phyloP scores from a whole-genome alignment of 1,284 basidiomycete genomes.

The Hymenochaete sp. region DNA sequence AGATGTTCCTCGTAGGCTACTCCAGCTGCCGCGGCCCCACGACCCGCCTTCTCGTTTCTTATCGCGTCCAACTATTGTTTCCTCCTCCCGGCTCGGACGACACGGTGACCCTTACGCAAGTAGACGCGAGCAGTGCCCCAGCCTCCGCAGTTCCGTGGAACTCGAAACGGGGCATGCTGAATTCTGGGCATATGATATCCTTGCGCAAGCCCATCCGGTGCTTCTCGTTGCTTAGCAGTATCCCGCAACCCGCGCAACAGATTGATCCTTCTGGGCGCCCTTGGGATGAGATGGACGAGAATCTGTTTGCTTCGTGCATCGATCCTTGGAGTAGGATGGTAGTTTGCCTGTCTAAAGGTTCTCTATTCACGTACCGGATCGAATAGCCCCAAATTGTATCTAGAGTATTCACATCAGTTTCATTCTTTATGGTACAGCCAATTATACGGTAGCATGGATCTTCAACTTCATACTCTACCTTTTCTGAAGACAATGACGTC shows the following conservation, averaged over 20 bases:
- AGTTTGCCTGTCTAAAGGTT: no score
- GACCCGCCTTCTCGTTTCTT: background rate
- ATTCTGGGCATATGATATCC: constrained; percentile 1
- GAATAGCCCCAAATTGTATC: no score
- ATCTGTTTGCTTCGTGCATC: background rate
- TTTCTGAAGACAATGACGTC: no score
- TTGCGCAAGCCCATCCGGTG: background rate
- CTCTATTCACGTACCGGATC: no score
- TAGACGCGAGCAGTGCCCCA: background rate
- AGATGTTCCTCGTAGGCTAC: constrained; percentile 3
- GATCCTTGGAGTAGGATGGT: constrained; percentile 7
- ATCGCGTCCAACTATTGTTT: constrained; percentile 1
- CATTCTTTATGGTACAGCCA: no score
- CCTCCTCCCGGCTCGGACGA: no score
- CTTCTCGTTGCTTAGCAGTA: constrained; percentile 1
- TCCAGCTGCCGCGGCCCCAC: no score
- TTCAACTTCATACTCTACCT: no score
- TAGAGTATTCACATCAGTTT: no score
- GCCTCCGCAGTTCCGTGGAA: constrained; percentile 2
- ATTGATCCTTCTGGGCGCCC: background rate
- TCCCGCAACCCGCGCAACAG: background rate
- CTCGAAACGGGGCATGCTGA: background rate
- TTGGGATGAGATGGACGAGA: background rate
- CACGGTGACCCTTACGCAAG: background rate
- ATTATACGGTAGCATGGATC: no score